Base-by-base conservation (phyloP, 176 grass and related monocot genomes). In the Avena eriantha region DNA sequence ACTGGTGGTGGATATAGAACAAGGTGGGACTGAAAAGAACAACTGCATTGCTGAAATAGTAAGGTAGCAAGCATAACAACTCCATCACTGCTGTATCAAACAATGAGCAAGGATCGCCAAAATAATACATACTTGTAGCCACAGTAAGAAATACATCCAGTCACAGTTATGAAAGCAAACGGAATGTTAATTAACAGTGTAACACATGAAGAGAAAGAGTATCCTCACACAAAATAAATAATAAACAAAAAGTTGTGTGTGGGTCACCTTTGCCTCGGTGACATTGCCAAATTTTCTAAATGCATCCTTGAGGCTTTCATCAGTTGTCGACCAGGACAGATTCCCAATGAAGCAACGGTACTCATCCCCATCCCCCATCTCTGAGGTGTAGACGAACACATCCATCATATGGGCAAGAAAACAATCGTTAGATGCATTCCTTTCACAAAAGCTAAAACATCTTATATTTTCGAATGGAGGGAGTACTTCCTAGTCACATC, bases 261-360 rank as follows among this genome's bases (percentile, higher is more conserved):
- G n/a, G n/a, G 36, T 61, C 9, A 99, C 97, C 97, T 99, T 99
- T 11, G 97, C 92, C 81, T 99, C 97, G 3, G 93, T 81, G 23
- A 99, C 87, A 67, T 94, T 95, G 82, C 97, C 97, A 50, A 77
- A 99, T 55, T 92, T 86, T 4, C 63, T 68, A 22, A 99, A 99
- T 5, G 97, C 97, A 34, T 92, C 89, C 83, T 89, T 93, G 73
- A 99, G 87, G 69, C 91, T 88, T 24, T 79, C 78, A 64, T 96
- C 94, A 55, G 87, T 92, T 48, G 94, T 99, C 0, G 89, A 86
- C 97, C 97, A 99, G 61, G 97, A 93, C 21, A 99, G 97, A 58
- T 95, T 93, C 69, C 97, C 97, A n/a, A 99, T 87, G 80, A 99
- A 99, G 77, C 92, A 94, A 48, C 97, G 89, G 85, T 81, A 99